Evolutionary conservation across 2,329 filamentous ascomycete species (phyloP), one percentile per base, ranked within the genome.

Genomic region (Tolypocladium guangdongense): DNA sequence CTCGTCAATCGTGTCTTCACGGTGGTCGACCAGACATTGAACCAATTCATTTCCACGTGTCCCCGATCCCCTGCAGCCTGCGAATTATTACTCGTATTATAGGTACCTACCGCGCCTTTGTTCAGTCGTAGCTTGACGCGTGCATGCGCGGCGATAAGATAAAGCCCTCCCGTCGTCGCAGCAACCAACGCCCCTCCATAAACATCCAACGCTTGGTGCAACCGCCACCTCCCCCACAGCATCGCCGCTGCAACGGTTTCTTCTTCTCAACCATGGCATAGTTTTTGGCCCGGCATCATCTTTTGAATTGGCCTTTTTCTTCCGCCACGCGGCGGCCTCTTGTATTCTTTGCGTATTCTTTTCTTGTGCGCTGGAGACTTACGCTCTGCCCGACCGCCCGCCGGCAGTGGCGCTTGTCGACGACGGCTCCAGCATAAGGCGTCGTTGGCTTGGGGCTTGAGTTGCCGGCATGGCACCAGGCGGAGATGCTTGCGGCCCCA

Each of bases 181-280:
- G 55, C 57, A 59, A 60, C 58, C 39, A 12, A 27, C 33, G 36
- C 53, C 56, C 57, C 57, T 54, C 58, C 53, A 58, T 58, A 58
- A 60, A 59, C 57, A 60, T 33, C 7, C 38, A 50, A 43, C 55
- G 45, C 51, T 50, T 35, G 2, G 24, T 52, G 43, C 5, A 32
- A 37, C 53, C 36, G 36, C n/a, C 46, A n/a, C 16, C 27, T 41
- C 33, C 47, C 27, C 47, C 43, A 48, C 43, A 52, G 24, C n/a
- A 24, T 46, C 43, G 32, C 43, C 43, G 12, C 27, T 27, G 27
- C 27, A 32, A 46, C 43, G 8, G 16, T 32, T 22, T 45, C 24
- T 46, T 46, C 43, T 46, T 46, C 43, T 46, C 43, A 32, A 20
- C 16, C 43, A 46, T 46, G 43, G 27, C 43, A 46, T 46, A 32